Base-by-base conservation (phyloP, 441 rosid genomes). In the Omphalea diandra region DNA sequence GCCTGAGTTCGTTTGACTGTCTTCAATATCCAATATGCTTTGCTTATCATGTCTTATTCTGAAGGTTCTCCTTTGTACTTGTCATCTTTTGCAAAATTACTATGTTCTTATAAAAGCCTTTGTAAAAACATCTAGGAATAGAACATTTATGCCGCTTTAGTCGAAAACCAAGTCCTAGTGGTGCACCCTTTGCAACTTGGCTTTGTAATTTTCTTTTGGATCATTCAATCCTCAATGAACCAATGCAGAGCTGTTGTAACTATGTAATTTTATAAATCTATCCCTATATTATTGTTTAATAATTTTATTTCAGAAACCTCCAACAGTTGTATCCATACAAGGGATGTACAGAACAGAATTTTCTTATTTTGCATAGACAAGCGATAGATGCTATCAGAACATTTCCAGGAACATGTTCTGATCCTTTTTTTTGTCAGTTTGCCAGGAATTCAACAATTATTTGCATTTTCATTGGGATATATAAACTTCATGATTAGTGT, bases 341-440 rank as follows among this genome's bases (percentile, higher is more conserved):
- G 58, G 52, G 33, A 32, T 32, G n/a, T 0, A 20, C 9, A 26
- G 3, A 35, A 20, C 22, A 15, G 9, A 50, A n/a, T 44, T 26
- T 64, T 22, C 8, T 49, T 2, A 7, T n/a, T 3, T 35, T 24
- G 6, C 20, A 18, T 12, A 52, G 36, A 26, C 53, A 68, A n/a
- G 22, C n/a, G 2, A 15, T n/a, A 58, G 65, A 69, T 69, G 65
- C 73, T 46, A 18, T 32, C 20, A 7, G 5, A 33, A 69, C 46
- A 59, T 20, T 24, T 18, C 65, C 27, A 15, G 17, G 4, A 14
- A 33, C 55, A 33, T 59, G 32, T 32, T 58, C 20, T 60, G 58
- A 60, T 59, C 49, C 49, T 20, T 52, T 69, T 36, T 52, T 47
- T 59, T 52, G 66, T 69, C 66, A 9, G 47, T n/a, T 32, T 14